Base-by-base conservation (phyloP, 768 basidiomycete genomes). In the Mycena haematopus region DNA sequence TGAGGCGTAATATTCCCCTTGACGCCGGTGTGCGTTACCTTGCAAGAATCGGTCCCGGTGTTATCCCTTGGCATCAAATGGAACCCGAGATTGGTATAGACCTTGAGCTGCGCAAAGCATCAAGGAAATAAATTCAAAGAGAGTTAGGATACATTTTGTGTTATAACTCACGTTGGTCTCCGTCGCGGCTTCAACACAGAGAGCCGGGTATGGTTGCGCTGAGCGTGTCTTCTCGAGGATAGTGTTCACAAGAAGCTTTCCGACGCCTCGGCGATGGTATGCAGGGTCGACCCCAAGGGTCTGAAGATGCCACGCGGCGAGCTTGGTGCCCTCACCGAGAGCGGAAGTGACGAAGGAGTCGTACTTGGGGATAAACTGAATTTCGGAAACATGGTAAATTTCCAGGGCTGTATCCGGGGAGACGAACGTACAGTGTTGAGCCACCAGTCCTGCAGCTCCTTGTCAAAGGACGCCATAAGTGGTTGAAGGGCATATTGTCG, bases 401-500 rank as follows among this genome's bases (percentile, higher is more conserved):
- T 31, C 9, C 36, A 42, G 11, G 10, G 22, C n/a, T 45, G 15
- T 15, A 13, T 52, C 19, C 5, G 58, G 13, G 10, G n/a, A 38
- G 13, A 46, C 22, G 7, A 21, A 42, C 57, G 0, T 24, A 65
- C 63, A 6, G 10, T 24, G 3, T 27, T 31, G 5, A 13, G 14
- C 63, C 63, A 65, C 63, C 63, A 64, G 36, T 14, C 21, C 27
- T 29, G 44, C 13, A 64, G 53, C 24, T 64, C 63, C 15, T 31
- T 10, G 38, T 24, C 22, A 21, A 64, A 45, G 15, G 44, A 38
- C 9, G 21, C 44, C 44, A 45, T 45, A 10, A 45, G 13, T 22
- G 44, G 63, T 4, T 31, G 29, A 0, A 64, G 58, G 8, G 54
- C 19, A 24, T 58, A 22, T 22, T 59, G 27, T 31, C 40, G 58